These are phyloP conservation scores for Withania somnifera DNA, from an alignment of 305 asterid genomes.

Conservation along the genomic window DNA sequence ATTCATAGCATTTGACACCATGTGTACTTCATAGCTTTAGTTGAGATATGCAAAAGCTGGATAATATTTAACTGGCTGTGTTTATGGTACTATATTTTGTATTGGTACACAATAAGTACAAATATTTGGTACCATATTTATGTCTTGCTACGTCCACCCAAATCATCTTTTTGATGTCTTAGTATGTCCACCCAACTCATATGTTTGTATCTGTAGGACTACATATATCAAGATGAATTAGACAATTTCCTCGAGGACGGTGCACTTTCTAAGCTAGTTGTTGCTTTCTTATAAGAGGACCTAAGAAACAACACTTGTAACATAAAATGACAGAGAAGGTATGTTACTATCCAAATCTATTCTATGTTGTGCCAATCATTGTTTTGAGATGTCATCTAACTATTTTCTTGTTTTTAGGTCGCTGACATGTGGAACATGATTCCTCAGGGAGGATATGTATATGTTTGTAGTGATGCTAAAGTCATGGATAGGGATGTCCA, in stretches of 20 bases:
- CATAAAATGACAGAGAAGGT: conserved; percentile 90
- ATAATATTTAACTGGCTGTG: too few relatives aligned
- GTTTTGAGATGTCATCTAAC: neutral
- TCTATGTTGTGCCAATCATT: neutral
- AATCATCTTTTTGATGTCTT: too few relatives aligned
- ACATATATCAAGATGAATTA: conserved; percentile 73
- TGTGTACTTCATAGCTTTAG: too few relatives aligned
- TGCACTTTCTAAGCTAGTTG: conserved; percentile 70
- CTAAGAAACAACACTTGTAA: conserved; percentile 80
- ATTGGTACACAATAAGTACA: neutral
- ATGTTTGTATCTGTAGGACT: conserved; percentile 43
- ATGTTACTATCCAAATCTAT: neutral
- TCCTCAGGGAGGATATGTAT: conserved; percentile 71
- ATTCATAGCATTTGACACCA: neutral
- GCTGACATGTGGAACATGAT: conserved; percentile 73
- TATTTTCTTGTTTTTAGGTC: conserved; percentile 31
- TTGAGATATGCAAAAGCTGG: too few relatives aligned
- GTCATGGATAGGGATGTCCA: conserved; percentile 99
- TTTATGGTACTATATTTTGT: too few relatives aligned
- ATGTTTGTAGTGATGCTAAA: conserved; percentile 96
- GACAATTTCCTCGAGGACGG: conserved; percentile 51
- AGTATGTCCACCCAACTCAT: neutral
- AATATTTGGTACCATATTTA: neutral
- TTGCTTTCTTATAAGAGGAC: conserved; percentile 89
- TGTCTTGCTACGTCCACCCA: neutral